Percentiles rank a stretch among this genome's conserved stretches.
phyloP scores from a whole-genome alignment of 2,329 filamentous ascomycete genomes.

The Ophiocordyceps camponoti-saundersi region DNA sequence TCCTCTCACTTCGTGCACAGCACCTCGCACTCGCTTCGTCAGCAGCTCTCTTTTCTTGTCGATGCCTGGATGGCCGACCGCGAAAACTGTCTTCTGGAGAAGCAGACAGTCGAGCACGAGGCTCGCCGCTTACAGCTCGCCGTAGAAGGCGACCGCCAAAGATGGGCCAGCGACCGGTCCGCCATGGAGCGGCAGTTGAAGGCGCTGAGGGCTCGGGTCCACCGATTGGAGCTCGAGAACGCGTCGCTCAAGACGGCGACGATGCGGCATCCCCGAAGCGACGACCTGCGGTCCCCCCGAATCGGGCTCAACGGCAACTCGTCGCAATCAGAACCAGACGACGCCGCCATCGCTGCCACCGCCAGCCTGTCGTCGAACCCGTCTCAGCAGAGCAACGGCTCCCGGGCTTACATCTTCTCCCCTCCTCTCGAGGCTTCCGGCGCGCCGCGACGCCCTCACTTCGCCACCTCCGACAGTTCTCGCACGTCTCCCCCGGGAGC shows the following conservation, averaged over 20 bases:
- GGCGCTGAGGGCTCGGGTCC: neutral
- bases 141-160: neutral
- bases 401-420: conserved; percentile 7
- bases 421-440: conserved; percentile 17
- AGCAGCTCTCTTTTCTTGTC: conserved; percentile 1
- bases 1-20: neutral
- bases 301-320: neutral
- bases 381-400: conserved; percentile 6
- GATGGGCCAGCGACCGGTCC: neutral
- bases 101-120: neutral
- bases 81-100: neutral
- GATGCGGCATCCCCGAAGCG: neutral
- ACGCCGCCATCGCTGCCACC: neutral
- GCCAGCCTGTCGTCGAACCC: conserved; percentile 5
- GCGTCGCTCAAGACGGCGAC: neutral
- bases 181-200: neutral
- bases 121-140: neutral
- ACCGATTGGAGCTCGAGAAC: neutral
- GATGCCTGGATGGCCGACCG: conserved; percentile 2
- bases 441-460: conserved; percentile 17
- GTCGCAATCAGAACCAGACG: neutral
- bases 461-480: conserved; percentile 13
- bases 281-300: neutral
- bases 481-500: conserved; percentile 15
- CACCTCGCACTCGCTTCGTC: neutral